Conservation (phyloP, 1,139 yeast species). For the Hyphopichia buzzinii region DNA sequence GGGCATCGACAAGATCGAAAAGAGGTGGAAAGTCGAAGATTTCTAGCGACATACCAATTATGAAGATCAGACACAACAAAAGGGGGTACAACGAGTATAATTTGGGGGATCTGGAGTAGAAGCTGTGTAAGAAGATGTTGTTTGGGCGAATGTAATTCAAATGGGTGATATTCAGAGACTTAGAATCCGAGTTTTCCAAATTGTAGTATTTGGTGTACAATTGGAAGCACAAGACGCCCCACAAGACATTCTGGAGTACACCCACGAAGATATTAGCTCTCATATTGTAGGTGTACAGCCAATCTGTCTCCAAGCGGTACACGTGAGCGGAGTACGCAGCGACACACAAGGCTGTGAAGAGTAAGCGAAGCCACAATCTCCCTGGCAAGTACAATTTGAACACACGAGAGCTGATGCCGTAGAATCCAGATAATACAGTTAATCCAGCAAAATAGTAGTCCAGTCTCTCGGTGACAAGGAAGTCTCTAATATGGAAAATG, state of each 20-base stretch:
- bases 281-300: conserved; percentile 96
- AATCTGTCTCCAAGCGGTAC: conserved; percentile 61
- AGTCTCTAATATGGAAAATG: conserved; percentile 85
- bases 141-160: conserved; percentile 23
- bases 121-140: conserved; percentile 28
- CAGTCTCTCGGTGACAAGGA: conserved; percentile 71
- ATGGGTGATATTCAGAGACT: conserved; percentile 17
- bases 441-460: conserved; percentile 94
- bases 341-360: conserved; percentile 43
- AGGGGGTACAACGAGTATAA: conserved; percentile 43
- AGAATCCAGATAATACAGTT: conserved; percentile 78
- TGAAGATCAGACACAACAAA: conserved; percentile 48
- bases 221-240: conserved; percentile 30
- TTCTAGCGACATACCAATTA: conserved; percentile 81
- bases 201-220: conserved; percentile 34
- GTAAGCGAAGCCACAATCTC: conserved; percentile 21
- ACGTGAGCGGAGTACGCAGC: conserved; percentile 62
- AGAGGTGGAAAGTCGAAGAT: conserved; percentile 83
- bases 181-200: conserved; percentile 15
- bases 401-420: conserved; percentile 59
- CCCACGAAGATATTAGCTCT: conserved; percentile 82
- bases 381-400: conserved; percentile 51
- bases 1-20: conserved; percentile 78
- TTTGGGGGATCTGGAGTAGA: conserved; percentile 38
- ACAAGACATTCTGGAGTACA: conserved; percentile 60